Evolutionary conservation across 1,284 basidiomycete genomes (phyloP).

Genomic region (Trametes polyzona): DNA sequence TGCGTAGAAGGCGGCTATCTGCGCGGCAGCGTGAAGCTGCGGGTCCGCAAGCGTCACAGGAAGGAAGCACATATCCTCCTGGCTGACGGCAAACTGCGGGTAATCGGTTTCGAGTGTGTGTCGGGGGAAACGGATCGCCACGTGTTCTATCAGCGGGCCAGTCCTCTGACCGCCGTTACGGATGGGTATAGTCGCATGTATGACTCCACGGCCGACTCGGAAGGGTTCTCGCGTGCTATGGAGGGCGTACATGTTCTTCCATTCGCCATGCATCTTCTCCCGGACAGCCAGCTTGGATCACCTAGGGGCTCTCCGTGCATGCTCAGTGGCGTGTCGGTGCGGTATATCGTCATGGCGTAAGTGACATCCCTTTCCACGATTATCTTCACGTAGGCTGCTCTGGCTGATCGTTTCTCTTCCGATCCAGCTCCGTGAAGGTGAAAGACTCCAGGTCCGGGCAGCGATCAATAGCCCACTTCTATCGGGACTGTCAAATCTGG

Average conservation of each 20-base stretch:
- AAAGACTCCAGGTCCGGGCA: slow-evolving; percentile 65
- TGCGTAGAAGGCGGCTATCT: slow-evolving; percentile 85
- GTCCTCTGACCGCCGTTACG: slow-evolving; percentile 60
- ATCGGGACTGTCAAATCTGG: slow-evolving; percentile 84
- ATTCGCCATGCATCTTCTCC: slow-evolving; percentile 79
- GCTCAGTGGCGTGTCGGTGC: slow-evolving; percentile 66
- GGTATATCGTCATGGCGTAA: slow-evolving; percentile 85
- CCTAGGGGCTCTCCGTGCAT: slow-evolving; percentile 73
- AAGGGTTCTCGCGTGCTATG: slow-evolving; percentile 71
- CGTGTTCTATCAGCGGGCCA: slow-evolving; percentile 85
- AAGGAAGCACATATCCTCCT: slow-evolving; percentile 69
- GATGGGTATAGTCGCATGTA: slow-evolving; percentile 51
- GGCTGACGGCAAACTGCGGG: slow-evolving; percentile 80
- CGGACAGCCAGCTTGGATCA: slow-evolving; percentile 58
- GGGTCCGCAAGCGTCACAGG: slow-evolving; percentile 61
- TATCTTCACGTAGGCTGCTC: not conserved
- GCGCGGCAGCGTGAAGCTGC: slow-evolving; percentile 74
- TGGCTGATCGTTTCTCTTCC: slow-evolving; percentile 27
- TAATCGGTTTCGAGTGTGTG: slow-evolving; percentile 88
- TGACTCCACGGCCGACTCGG: slow-evolving; percentile 59
- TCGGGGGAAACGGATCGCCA: slow-evolving; percentile 66
- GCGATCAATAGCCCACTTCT: slow-evolving; percentile 90
- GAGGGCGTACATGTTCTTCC: slow-evolving; percentile 78
- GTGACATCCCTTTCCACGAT: slow-evolving; percentile 32
- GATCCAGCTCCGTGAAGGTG: slow-evolving; percentile 84